Base-by-base conservation (phyloP, 164 flowering plant species). In the Nelumbo lutea region DNA sequence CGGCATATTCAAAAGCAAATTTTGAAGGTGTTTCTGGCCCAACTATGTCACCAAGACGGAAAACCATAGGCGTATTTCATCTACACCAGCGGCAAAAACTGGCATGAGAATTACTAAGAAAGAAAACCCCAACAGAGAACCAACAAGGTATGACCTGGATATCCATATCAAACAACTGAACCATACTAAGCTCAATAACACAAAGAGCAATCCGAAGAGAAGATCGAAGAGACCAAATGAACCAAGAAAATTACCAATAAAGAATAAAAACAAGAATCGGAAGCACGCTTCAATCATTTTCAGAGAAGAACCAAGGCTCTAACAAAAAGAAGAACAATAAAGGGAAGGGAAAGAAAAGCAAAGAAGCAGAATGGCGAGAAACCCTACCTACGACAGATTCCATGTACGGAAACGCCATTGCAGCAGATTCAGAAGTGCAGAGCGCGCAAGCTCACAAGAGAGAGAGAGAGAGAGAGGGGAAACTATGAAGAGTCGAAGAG, bases 401-500 rank as follows among this genome's bases (percentile, higher is more conserved):
- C 93, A 91, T 73, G 84, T 85, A 91, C 3, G 91, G 91, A 69
- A 91, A 85, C 81, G 81, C 87, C 93, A 85, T 88, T 79, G 79
- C 66, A 9, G 27, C 27, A 27, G 57, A 59, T 61, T 63, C 48
- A 47, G 68, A 59, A 45, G 59, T 27, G 51, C 8, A n/a, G 48
- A 42, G 40, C 40, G 52, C n/a, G 75, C 50, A 40, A 47, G 15
- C 44, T 13, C 27, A 42, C 69, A 44, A 45, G 53, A 14, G 10
- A 4, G 63, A 42, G 14, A 8, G 50, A 62, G 52, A 62, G 61
- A 62, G 59, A 14, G 65, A 53, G 56, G 43, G 68, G 45, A 27
- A 27, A 27, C 27, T 27, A 27, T 27, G 27, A 27, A 27, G 27
- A 27, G 27, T 27, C 27, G 27, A 27, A 27, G 27, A 27, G 58